Conservation (phyloP, 2,329 filamentous ascomycete genomes). For the Neurospora sp. region DNA sequence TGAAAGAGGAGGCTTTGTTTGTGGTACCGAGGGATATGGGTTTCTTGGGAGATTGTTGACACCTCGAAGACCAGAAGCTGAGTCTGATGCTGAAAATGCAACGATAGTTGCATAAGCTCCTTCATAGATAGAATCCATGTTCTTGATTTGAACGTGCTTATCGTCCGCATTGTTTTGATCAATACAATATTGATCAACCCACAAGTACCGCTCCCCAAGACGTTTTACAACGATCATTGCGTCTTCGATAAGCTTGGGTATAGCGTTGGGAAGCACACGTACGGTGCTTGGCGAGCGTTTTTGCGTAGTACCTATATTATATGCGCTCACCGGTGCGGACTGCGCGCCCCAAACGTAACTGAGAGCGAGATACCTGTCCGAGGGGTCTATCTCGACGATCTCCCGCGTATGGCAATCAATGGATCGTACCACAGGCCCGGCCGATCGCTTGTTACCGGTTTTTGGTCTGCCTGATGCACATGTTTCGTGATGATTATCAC, state of each 20-base stretch:
- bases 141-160: conserved; percentile 1
- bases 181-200: conserved; percentile 15
- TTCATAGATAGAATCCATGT: conserved; percentile 7
- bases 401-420: background rate
- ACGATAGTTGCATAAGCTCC: conserved; percentile 7
- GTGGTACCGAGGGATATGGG: background rate
- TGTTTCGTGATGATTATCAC: background rate
- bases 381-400: background rate
- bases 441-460: background rate
- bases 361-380: conserved; percentile 19
- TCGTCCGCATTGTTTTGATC: conserved; percentile 10
- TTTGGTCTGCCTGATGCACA: background rate
- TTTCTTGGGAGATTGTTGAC: background rate
- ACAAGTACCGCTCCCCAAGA: conserved; percentile 11
- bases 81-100: background rate
- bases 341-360: conserved; percentile 26
- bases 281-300: accelerated
- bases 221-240: conserved; percentile 4
- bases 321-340: background rate
- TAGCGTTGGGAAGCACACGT: background rate
- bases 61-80: conserved; percentile 2
- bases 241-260: background rate
- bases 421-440: background rate
- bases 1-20: background rate
- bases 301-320: background rate